Percentiles rank a stretch among this genome's conserved stretches.
Evolutionary conservation across 2,329 filamentous ascomycete genomes (phyloP).

Genomic region (Diaporthe sp.): DNA sequence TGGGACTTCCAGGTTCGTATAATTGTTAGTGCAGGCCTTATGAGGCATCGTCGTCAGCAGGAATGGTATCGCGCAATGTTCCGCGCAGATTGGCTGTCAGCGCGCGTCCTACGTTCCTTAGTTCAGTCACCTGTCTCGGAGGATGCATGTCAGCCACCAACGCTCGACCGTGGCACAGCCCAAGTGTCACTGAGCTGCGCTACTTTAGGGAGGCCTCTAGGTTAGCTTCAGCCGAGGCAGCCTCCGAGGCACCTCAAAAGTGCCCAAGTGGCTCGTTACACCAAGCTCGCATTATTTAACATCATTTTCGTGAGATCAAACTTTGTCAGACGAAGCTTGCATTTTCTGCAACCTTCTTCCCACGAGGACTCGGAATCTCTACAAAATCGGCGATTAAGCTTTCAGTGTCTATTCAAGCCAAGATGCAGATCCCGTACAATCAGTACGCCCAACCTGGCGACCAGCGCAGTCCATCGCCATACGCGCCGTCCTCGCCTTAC

Average conservation of each 20-base stretch:
- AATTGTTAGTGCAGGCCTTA: background rate
- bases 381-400: background rate
- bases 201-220: slow-evolving; percentile 25
- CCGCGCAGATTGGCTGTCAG: background rate
- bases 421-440: slow-evolving; percentile 33
- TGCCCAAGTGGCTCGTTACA: background rate
- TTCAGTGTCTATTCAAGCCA: background rate
- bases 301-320: background rate
- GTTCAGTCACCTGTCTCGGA: background rate
- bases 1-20: background rate
- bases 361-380: no score
- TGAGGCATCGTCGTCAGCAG: background rate
- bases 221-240: slow-evolving; percentile 6
- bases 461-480: slow-evolving; percentile 27
- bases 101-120: background rate
- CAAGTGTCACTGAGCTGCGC: background rate
- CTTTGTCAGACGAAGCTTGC: background rate
- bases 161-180: slow-evolving; percentile 8
- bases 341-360: no score
- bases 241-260: background rate
- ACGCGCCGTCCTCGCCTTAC: slow-evolving; percentile 21
- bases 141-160: slow-evolving; percentile 11
- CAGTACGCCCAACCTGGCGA: slow-evolving; percentile 22
- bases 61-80: background rate
- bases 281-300: background rate